Evolutionary conservation across 441 rosid species (phyloP), one percentile per base, ranked within the genome.

Genomic region (Erysimum cheiri): DNA sequence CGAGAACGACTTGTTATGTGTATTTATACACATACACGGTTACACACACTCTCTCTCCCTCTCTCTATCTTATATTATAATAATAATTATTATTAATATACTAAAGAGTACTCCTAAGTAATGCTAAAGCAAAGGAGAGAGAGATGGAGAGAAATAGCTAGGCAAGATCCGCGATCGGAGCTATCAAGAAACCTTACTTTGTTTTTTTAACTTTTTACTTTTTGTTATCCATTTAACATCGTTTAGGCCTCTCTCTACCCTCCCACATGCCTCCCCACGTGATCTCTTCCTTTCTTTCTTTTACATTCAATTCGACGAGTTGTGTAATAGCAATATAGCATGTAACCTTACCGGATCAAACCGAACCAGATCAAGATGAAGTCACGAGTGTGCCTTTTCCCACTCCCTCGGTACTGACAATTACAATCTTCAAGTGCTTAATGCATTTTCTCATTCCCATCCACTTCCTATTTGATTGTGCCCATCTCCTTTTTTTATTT

Each of bases 181-280:
- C 71, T 69, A 63, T 68, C 67, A 48, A 56, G 64, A 69, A 75
- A 63, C 66, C 63, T 75, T 53, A 63, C 24, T 48, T 55, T 56
- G 17, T 56, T 64, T 35, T 6, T 37, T 15, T n/a, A 36, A 19
- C 7, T 46, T 53, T 44, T 33, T 10, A 67, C 58, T 67, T 60
- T 75, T 69, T 75, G 70, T 63, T 69, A 75, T 75, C 75, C 78
- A 53, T 36, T 74, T 39, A 74, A 74, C 69, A 57, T 61, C 64
- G 71, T 40, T 75, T 75, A 70, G 75, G 79, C 68, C 71, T 75
- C 74, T 62, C 70, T 50, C 60, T 69, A 48, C 75, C 71, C 4
- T 69, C 67, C 75, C 79, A 75, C 78, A 75, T 75, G 78, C 67
- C 10, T 50, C 41, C 52, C 79, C 79, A 75, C 79, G 79, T 75